Conservation (phyloP, 2,329 filamentous ascomycete genomes). For the Penicillium janthinellum region DNA sequence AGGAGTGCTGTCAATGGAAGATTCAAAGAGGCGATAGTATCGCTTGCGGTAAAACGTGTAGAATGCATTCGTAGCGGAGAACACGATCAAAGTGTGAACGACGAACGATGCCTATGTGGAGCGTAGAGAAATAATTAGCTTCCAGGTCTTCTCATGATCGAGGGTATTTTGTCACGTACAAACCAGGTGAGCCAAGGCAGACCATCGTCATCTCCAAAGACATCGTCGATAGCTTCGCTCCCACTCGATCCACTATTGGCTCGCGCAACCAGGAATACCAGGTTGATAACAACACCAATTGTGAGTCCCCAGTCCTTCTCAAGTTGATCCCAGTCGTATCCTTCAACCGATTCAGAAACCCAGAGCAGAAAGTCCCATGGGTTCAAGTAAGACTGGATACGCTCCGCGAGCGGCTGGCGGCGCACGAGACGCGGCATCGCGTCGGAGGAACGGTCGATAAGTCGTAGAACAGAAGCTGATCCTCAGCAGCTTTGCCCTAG, state of each 20-base stretch:
- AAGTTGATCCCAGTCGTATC: conserved; percentile 82
- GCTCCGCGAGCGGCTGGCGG: conserved; percentile 74
- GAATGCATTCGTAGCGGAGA: conserved; percentile 74
- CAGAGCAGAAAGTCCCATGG: conserved; percentile 88
- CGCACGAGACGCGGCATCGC: conserved; percentile 82
- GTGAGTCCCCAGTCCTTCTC: conserved; percentile 72
- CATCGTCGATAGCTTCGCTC: conserved; percentile 67
- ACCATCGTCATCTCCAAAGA: conserved; percentile 71
- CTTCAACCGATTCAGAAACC: conserved; percentile 90
- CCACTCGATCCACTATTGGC: conserved; percentile 66
- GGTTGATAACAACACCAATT: conserved; percentile 74
- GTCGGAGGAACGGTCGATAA: conserved; percentile 23
- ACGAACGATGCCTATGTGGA: conserved; percentile 63
- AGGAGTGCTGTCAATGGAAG: conserved; percentile 72
- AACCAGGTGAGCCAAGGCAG: conserved; percentile 70
- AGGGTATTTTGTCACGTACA: conserved; percentile 47
- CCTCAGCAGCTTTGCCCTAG: conserved; percentile 22
- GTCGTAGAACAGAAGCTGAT: conserved; percentile 17
- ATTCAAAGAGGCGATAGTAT: conserved; percentile 89
- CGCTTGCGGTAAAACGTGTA: conserved; percentile 81
- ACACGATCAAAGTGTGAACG: conserved; percentile 66
- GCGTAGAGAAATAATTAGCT: conserved; percentile 5
- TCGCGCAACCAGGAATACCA: conserved; percentile 77
- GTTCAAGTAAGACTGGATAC: conserved; percentile 78
- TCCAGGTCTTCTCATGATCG: background rate